These are phyloP conservation scores for Herpotrichia juniperi DNA, from an alignment of 2,329 filamentous ascomycete species.

Conservation along the genomic window DNA sequence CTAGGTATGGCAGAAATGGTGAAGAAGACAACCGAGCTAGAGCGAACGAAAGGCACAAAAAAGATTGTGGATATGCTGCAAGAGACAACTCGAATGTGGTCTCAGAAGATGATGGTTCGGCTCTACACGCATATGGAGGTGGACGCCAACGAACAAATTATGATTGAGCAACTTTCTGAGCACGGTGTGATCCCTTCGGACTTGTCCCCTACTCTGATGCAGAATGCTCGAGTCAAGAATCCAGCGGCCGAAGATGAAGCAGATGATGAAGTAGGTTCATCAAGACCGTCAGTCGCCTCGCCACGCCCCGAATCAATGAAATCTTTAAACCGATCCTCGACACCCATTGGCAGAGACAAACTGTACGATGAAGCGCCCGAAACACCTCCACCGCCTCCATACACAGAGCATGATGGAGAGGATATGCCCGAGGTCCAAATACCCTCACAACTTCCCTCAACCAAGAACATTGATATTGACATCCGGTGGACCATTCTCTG, in stretches of 20 bases:
- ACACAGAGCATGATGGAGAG: conserved; percentile 67
- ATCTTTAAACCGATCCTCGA: conserved; percentile 37
- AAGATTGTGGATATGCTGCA: conserved; percentile 72
- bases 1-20: conserved; percentile 81
- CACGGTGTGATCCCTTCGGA: conserved; percentile 88
- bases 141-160: conserved; percentile 86
- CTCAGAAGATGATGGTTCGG: conserved; percentile 96
- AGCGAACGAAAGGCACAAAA: conserved; percentile 69
- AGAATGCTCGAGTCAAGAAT: conserved; percentile 91
- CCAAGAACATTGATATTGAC: conserved; percentile 90
- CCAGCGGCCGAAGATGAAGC: conserved; percentile 69
- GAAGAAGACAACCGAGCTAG: conserved; percentile 68
- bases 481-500: conserved; percentile 96
- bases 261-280: conserved; percentile 30
- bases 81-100: conserved; percentile 92
- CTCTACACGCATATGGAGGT: conserved; percentile 98
- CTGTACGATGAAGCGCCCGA: conserved; percentile 38
- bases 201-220: conserved; percentile 84
- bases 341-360: conserved; percentile 30
- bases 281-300: conserved; percentile 41
- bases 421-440: conserved; percentile 80
- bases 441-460: conserved; percentile 80
- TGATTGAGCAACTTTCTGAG: conserved; percentile 96
- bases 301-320: conserved; percentile 31
- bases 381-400: conserved; percentile 62